A percentile compares a stretch with the other conserved stretches of the same genome.
These are phyloP conservation scores for Fusarium chuoi DNA, from an alignment of 2,329 filamentous ascomycete species.

Conservation along the genomic window DNA sequence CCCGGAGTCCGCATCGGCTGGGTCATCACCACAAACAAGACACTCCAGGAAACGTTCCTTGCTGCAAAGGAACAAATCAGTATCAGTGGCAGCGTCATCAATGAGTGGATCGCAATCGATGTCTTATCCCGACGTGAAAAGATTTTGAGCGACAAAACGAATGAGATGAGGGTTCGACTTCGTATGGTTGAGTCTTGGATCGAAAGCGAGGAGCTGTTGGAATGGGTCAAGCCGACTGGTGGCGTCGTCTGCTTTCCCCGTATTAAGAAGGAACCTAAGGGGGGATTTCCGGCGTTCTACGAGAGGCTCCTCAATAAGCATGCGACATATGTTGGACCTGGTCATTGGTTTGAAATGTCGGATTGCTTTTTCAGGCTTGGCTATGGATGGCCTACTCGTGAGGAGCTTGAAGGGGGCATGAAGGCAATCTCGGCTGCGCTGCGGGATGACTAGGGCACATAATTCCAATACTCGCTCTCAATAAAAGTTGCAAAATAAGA, in stretches of 20 bases:
- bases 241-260: neutral
- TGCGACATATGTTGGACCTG: neutral
- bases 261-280: neutral
- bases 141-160: neutral
- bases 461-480: accelerated
- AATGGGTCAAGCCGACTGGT: conserved; percentile 1
- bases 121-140: neutral
- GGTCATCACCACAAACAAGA: neutral
- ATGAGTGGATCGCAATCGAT: neutral
- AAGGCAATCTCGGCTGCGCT: neutral
- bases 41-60: neutral
- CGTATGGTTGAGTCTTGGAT: neutral
- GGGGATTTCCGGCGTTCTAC: neutral
- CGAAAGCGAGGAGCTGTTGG: neutral
- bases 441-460: neutral
- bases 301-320: neutral
- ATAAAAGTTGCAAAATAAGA: accelerated
- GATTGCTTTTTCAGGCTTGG: neutral
- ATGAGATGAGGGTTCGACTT: neutral
- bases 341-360: neutral
- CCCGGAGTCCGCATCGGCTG: neutral
- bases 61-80: conserved; percentile 3
- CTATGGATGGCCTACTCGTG: neutral
- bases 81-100: conserved; percentile 1
- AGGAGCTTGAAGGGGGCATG: neutral